Evolutionary conservation across 1,284 basidiomycete genomes (phyloP).

Genomic region (Ceratobasidium sp.): DNA sequence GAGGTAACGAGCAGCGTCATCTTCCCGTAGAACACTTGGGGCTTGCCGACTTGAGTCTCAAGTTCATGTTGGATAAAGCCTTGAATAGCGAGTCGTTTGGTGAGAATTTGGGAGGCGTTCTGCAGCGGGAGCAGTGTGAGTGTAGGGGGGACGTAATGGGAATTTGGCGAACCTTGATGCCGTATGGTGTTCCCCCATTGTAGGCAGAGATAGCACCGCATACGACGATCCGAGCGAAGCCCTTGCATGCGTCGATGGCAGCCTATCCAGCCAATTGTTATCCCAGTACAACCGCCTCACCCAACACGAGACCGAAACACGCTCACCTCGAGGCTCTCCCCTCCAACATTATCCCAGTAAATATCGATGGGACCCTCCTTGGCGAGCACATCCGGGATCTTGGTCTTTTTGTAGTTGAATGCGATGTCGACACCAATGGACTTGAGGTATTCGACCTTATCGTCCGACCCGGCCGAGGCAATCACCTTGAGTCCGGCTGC

Average conservation of each 20-base stretch:
- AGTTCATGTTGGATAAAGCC: constrained; percentile 69
- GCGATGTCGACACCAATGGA: constrained; percentile 72
- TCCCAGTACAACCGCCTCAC: neutral
- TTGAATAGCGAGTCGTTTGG: constrained; percentile 64
- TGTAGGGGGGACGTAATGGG: constrained; percentile 14
- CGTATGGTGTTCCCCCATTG: constrained; percentile 53
- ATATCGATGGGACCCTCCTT: constrained; percentile 68
- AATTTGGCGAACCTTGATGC: constrained; percentile 51
- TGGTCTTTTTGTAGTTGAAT: constrained; percentile 77
- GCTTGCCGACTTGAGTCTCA: constrained; percentile 54
- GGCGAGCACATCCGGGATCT: constrained; percentile 64
- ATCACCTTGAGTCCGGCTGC: no score
- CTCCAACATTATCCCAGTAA: constrained; percentile 61
- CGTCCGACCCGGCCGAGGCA: constrained; percentile 75
- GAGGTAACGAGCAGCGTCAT: constrained; percentile 64
- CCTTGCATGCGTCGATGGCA: constrained; percentile 26
- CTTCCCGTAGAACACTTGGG: constrained; percentile 62
- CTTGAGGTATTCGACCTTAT: constrained; percentile 74
- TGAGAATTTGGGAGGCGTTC: constrained; percentile 59
- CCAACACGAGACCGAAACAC: constrained; percentile 8
- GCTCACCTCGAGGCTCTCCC: constrained; percentile 50
- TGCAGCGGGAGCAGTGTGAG: constrained; percentile 38
- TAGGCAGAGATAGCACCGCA: constrained; percentile 53
- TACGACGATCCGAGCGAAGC: constrained; percentile 28
- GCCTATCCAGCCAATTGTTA: neutral